Evolutionary conservation across 768 basidiomycete genomes (phyloP), one percentile per base, ranked within the genome.

Genomic region (Guyanaporus albipodus): DNA sequence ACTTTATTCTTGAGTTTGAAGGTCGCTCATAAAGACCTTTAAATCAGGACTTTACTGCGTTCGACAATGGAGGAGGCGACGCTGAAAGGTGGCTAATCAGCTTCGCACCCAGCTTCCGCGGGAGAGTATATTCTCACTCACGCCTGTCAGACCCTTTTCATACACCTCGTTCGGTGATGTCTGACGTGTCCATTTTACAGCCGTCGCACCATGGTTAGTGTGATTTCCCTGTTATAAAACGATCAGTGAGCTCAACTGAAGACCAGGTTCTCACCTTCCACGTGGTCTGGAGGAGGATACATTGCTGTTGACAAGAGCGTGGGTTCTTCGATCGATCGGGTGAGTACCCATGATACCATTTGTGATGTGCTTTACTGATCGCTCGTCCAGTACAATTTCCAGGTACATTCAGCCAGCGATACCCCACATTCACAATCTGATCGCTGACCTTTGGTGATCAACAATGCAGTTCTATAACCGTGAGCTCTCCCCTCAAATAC

Each of bases 251-350:
- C 37, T 47, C 18, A 46, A 26, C 19, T 6, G 42, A 10, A 28
- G 22, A 21, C 15, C 48, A 61, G 59, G 56, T 60, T 60, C 45
- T 55, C 56, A 19, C 56, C 59, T 8, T 17, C 1, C 4, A 42
- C 40, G 46, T 61, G 59, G 59, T 36, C 27, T 2, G 59, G 59
- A 28, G 60, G 60, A 42, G 74, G 69, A 33, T 76, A 76, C 54
- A 58, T 74, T n/a, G 60, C 62, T 17, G 58, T 76, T n/a, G 48
- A 60, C 34, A 0, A 31, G 35, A 57, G 57, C 14, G 75, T 75
- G 3, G 74, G 74, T 17, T 67, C 59, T 37, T 42, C 73, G 35
- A 76, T 76, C 44, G 74, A 76, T 45, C 75, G 73, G 73, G 70
- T 73, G 28, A 49, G 59, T 50, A 27, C 29, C 12, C 4, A 4